A percentile compares a stretch with the other conserved stretches of the same genome.
Conservation (phyloP, 1,139 yeast species). For the Pichia sp. region DNA sequence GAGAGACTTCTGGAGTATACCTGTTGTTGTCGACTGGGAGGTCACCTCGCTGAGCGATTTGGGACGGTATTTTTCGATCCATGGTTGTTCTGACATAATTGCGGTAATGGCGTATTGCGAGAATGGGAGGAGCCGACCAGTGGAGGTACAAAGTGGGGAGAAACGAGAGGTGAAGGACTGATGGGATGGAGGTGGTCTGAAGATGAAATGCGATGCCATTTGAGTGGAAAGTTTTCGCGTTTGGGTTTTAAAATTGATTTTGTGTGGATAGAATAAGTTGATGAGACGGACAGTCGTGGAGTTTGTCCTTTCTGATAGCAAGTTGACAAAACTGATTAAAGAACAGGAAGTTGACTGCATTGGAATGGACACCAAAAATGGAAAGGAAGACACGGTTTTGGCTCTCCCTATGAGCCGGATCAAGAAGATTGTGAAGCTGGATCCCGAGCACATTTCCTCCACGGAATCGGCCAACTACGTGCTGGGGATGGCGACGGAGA, state of each 20-base stretch:
- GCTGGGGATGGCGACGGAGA: constrained; percentile 81
- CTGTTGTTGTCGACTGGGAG: constrained; percentile 87
- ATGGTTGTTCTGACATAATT: constrained; percentile 17
- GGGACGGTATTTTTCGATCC: constrained; percentile 50
- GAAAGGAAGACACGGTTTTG: constrained; percentile 15
- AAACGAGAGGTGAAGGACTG: neutral
- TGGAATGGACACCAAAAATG: constrained; percentile 8
- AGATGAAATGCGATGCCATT: neutral
- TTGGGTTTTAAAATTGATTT: neutral
- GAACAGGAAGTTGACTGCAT: too few species aligned
- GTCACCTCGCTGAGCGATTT: constrained; percentile 78
- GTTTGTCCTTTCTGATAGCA: neutral
- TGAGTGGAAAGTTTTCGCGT: constrained; percentile 4
- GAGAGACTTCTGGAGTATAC: constrained; percentile 75
- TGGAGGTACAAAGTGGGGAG: neutral
- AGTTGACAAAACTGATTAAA: too few species aligned
- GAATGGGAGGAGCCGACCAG: neutral
- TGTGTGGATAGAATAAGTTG: neutral
- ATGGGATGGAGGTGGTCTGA: neutral
- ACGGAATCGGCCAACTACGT: constrained; percentile 79
- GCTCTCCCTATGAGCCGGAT: constrained; percentile 73
- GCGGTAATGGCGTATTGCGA: neutral
- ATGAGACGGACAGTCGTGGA: neutral
- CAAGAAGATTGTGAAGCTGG: constrained; percentile 78
- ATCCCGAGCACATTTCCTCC: constrained; percentile 74